Conservation (phyloP, 768 basidiomycete genomes). For the Kwoniella heveanensis region DNA sequence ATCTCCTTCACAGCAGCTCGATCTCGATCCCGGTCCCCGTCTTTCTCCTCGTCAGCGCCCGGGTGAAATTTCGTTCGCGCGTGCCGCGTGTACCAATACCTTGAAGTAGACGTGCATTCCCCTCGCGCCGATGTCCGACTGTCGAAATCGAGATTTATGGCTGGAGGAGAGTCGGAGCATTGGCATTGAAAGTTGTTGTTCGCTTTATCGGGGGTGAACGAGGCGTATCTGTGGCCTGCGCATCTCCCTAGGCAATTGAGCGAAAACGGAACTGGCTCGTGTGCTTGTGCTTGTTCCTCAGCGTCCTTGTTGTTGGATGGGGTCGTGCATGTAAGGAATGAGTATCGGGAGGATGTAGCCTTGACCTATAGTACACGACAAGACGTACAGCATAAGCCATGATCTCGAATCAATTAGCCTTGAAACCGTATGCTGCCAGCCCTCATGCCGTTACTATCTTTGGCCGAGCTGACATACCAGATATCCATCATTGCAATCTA, state of each 20-base stretch:
- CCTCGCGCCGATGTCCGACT: background rate
- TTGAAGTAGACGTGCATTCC: background rate
- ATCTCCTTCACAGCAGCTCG: background rate
- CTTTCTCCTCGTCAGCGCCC: background rate
- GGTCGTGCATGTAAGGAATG: background rate
- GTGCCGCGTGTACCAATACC: background rate
- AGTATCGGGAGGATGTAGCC: background rate
- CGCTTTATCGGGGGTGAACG: background rate
- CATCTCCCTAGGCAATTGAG: background rate
- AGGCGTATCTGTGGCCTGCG: background rate
- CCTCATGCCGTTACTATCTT: too few relatives aligned
- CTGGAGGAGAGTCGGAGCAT: background rate
- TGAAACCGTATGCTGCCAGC: too few relatives aligned
- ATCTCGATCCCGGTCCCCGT: too few relatives aligned
- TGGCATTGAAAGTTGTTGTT: background rate
- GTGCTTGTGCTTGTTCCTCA: background rate
- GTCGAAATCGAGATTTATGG: background rate
- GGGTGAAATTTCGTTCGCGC: background rate
- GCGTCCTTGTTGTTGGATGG: background rate
- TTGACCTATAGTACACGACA: background rate
- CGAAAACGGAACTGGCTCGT: background rate
- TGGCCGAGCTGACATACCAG: background rate
- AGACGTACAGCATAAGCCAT: too few relatives aligned
- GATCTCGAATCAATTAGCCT: too few relatives aligned
- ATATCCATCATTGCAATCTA: background rate